Base-by-base conservation (phyloP, 2,329 filamentous ascomycete genomes). In the Aspergillus calidoustus region DNA sequence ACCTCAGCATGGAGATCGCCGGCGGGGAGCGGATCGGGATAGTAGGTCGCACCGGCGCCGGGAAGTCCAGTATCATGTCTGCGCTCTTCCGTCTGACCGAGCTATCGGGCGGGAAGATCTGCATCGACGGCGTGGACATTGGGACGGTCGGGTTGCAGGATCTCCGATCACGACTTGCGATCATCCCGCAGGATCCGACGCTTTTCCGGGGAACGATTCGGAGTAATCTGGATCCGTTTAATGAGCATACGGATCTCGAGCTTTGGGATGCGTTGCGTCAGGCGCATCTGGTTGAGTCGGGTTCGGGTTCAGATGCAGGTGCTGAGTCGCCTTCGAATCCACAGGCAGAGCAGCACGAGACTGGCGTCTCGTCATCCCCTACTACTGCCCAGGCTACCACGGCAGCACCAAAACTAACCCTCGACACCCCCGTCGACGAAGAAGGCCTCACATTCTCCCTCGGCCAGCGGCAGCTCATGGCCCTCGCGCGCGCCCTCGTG, bases 381-480 rank as follows among this genome's bases (percentile, higher is more conserved):
- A 7, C 25, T 28, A 28, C 25, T 28, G 25, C 6, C 25, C 4
- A 28, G 4, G 25, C 25, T 11, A 46, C 47, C 15, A 47, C 44
- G 19, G 25, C 55, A 9, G 19, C 30, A 38, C 15, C 44, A 11
- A 63, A 63, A 38, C 48, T 65, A 9, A 52, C 54, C 66, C 89
- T 99, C 23, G 94, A 98, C 77, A 90, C 86, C 17, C 72, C 87
- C 2, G 94, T 98, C 2, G 93, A 97, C 69, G 95, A 98, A 74
- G 94, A 97, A 79, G 95, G 95, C 0, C 84, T 97, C 64, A 98
- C 98, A 78, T 97, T 97, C 82, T 96, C 92, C 0, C 88, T 98
- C 9, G 94, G 94, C 7, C 94, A 98, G 79, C 88, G 95, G 3
- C 95, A 98, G 77, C 86, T 98, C 53, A 96, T 98, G 91, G 95